Evolutionary conservation across 2,329 filamentous ascomycete genomes (phyloP).

Genomic region (Fusarium chlamydosporum): DNA sequence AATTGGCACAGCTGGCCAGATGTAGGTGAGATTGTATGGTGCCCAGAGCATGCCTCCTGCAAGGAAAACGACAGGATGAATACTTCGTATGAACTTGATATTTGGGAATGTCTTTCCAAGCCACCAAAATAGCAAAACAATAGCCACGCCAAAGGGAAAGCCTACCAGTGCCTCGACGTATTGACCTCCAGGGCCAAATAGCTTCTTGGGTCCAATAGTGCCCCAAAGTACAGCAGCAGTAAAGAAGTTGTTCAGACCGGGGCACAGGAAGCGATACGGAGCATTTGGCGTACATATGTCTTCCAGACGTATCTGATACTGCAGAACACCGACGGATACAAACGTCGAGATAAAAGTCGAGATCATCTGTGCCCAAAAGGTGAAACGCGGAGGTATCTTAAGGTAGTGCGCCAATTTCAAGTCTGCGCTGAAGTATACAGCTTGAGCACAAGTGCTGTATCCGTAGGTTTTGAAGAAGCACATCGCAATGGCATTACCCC

Average conservation of each 20-base stretch:
- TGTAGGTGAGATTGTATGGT: slow-evolving; percentile 63
- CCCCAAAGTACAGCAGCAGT: slow-evolving; percentile 60
- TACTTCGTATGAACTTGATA: slow-evolving; percentile 55
- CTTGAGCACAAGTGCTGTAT: slow-evolving; percentile 55
- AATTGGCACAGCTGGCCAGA: slow-evolving; percentile 63
- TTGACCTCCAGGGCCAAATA: slow-evolving; percentile 56
- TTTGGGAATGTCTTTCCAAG: slow-evolving; percentile 54
- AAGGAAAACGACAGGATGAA: slow-evolving; percentile 61
- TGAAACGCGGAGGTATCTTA: slow-evolving; percentile 59
- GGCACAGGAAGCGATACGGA: slow-evolving; percentile 57
- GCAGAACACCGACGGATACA: slow-evolving; percentile 54
- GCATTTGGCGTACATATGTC: slow-evolving; percentile 57
- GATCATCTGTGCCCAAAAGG: slow-evolving; percentile 56
- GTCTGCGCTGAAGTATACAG: slow-evolving; percentile 55
- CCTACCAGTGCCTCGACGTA: slow-evolving; percentile 56
- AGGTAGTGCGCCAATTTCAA: slow-evolving; percentile 61
- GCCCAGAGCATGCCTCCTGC: slow-evolving; percentile 59
- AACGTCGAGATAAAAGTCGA: slow-evolving; percentile 55
- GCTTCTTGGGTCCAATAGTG: slow-evolving; percentile 56
- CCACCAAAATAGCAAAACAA: slow-evolving; percentile 57
- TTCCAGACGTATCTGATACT: slow-evolving; percentile 57
- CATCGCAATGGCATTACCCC: slow-evolving; percentile 62
- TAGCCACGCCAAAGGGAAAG: slow-evolving; percentile 57
- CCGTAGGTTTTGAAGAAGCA: slow-evolving; percentile 63
- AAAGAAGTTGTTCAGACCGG: slow-evolving; percentile 57